phyloP scores from a whole-genome alignment of 331 rosid species.

The Erythrophleum ivorense region DNA sequence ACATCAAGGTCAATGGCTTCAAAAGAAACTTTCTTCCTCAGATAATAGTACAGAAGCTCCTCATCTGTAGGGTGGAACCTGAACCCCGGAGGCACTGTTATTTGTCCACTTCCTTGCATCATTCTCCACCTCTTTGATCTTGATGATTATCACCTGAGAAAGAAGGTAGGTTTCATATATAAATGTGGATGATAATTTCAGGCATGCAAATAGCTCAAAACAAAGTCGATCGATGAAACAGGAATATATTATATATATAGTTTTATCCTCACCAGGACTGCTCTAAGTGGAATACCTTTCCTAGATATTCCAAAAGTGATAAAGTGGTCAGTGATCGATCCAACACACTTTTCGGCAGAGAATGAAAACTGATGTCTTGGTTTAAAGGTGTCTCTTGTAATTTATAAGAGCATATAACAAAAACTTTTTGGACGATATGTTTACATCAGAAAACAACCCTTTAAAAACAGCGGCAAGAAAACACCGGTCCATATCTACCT shows the following conservation, averaged over 20 bases:
- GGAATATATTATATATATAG: neutral
- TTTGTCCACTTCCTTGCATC: slow-evolving; percentile 69
- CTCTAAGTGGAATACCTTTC: neutral
- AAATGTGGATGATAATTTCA: neutral
- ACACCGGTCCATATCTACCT: neutral
- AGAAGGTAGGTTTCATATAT: neutral
- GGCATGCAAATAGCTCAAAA: neutral
- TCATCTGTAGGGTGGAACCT: slow-evolving; percentile 97
- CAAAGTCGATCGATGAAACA: neutral
- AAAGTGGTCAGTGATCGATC: neutral
- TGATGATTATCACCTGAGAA: slow-evolving; percentile 29
- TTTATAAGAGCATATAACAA: neutral
- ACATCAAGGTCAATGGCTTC: slow-evolving; percentile 97
- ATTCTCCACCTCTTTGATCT: slow-evolving; percentile 24
- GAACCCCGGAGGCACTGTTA: slow-evolving; percentile 96
- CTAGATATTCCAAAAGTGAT: too few species aligned
- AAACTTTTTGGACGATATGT: neutral
- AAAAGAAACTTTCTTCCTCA: slow-evolving; percentile 91
- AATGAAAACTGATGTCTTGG: neutral
- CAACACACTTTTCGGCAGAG: neutral
- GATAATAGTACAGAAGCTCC: slow-evolving; percentile 96
- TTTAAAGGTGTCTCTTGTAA: neutral
- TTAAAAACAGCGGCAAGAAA: neutral
- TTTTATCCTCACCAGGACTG: neutral
- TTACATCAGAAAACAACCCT: neutral